These are phyloP conservation scores for Globisporangium mamillatum DNA, from an alignment of 352 stramenopile species.

Conservation along the genomic window DNA sequence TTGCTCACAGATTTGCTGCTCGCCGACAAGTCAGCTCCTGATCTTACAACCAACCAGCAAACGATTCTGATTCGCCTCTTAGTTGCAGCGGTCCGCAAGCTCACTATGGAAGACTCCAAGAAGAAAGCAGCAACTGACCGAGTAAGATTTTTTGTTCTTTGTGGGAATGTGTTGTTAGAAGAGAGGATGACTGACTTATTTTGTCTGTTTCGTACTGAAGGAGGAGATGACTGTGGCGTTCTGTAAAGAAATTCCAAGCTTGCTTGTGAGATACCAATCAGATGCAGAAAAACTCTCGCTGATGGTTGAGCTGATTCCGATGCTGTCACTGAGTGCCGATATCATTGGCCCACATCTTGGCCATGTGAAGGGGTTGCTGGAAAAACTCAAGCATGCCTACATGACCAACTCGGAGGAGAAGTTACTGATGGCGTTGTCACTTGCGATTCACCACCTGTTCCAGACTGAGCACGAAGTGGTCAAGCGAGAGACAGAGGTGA, in stretches of 20 bases:
- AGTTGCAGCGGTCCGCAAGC: conserved; percentile 62
- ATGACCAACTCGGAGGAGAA: conserved; percentile 62
- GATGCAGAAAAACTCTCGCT: conserved; percentile 77
- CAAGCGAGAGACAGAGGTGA: conserved; percentile 73
- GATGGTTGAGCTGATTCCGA: conserved; percentile 72
- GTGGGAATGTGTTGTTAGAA: not conserved
- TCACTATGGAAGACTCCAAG: conserved; percentile 41
- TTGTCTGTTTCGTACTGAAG: conserved; percentile 22
- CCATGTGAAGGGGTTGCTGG: conserved; percentile 66
- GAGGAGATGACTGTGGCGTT: conserved; percentile 79
- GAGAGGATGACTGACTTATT: not conserved
- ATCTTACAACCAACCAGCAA: conserved; percentile 78
- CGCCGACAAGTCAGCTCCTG: conserved; percentile 77
- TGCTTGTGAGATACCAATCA: conserved; percentile 75
- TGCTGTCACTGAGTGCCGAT: conserved; percentile 56
- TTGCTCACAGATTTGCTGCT: conserved; percentile 71
- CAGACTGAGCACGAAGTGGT: conserved; percentile 73
- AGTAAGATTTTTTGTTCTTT: conserved; percentile 28
- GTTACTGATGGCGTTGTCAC: conserved; percentile 62
- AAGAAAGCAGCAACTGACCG: conserved; percentile 50
- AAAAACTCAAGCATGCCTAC: conserved; percentile 77
- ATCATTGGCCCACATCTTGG: conserved; percentile 66
- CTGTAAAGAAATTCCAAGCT: conserved; percentile 74
- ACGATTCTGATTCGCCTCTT: conserved; percentile 75
- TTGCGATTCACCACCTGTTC: conserved; percentile 67